Conservation (phyloP, 2,329 filamentous ascomycete species). For the Orbilia quercus region DNA sequence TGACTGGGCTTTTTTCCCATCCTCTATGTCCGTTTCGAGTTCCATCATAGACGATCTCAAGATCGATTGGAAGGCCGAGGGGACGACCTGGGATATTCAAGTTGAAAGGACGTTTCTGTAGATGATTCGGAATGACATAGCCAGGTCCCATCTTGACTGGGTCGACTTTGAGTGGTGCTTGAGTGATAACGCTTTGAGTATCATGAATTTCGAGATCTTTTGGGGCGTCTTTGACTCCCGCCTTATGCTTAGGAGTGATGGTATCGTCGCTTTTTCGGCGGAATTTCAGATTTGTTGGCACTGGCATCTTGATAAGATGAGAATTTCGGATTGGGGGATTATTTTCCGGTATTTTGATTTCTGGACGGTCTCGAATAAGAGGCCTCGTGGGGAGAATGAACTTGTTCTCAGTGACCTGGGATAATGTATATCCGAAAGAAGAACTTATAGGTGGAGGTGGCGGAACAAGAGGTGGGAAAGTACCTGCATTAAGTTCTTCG, state of each 20-base stretch:
- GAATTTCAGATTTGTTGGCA: not conserved
- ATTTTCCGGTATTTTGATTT: too few relatives aligned
- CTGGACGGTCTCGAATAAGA: not conserved
- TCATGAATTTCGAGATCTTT: not conserved
- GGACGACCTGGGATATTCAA: not conserved
- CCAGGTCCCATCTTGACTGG: not conserved
- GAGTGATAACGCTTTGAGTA: not conserved
- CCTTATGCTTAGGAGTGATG: not conserved
- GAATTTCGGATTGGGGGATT: too few relatives aligned
- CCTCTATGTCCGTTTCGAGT: not conserved
- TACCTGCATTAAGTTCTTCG: too few relatives aligned
- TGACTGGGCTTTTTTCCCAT: not conserved
- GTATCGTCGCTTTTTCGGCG: too few relatives aligned
- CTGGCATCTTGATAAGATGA: not conserved
- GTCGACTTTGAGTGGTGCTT: not conserved
- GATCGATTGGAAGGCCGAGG: not conserved
- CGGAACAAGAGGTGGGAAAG: too few relatives aligned
- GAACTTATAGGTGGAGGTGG: too few relatives aligned
- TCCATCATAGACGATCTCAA: conserved; percentile 1
- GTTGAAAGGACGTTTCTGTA: conserved; percentile 1
- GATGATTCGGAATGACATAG: not conserved
- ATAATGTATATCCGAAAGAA: too few relatives aligned
- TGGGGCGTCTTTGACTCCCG: not conserved
- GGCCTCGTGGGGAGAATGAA: not conserved
- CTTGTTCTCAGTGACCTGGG: not conserved